Percentiles rank a stretch among this genome's conserved stretches.
These are phyloP conservation scores for Lepidium didymum DNA, from an alignment of 345 rosid species.

Conservation along the genomic window DNA sequence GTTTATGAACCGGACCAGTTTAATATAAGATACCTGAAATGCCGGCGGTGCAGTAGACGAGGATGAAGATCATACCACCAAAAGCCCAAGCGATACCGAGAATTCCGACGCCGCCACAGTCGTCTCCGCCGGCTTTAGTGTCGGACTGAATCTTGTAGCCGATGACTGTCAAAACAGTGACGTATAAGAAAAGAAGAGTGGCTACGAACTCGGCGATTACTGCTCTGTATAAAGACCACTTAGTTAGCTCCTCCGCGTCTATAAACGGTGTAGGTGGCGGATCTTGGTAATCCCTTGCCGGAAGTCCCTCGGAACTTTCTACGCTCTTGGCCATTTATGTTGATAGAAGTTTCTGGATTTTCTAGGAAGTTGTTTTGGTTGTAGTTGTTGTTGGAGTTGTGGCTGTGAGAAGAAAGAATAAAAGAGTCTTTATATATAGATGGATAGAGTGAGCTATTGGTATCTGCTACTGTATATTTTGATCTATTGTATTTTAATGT, in stretches of 20 bases:
- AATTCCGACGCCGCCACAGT: slow-evolving; percentile 63
- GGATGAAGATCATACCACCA: slow-evolving; percentile 63
- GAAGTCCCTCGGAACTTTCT: slow-evolving; percentile 31
- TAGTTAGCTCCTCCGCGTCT: slow-evolving; percentile 23
- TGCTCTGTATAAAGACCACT: slow-evolving; percentile 29
- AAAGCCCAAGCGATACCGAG: slow-evolving; percentile 88
- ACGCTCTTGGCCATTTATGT: slow-evolving; percentile 38
- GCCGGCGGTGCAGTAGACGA: slow-evolving; percentile 65
- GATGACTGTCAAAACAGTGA: slow-evolving; percentile 25
- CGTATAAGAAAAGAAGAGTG: slow-evolving; percentile 25
- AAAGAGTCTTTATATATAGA: neutral
- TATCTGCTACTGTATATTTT: neutral
- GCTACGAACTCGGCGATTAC: slow-evolving; percentile 30
- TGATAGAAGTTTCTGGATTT: neutral
- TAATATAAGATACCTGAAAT: slow-evolving; percentile 49
- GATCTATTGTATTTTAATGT: neutral
- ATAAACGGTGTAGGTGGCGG: slow-evolving; percentile 25
- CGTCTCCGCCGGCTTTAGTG: slow-evolving; percentile 3
- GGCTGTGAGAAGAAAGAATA: neutral
- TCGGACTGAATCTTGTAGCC: slow-evolving; percentile 20
- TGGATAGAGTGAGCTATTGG: slow-evolving; percentile 1
- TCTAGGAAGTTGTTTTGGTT: neutral
- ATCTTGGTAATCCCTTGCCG: slow-evolving; percentile 35
- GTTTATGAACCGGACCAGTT: neutral
- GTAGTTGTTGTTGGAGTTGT: neutral